phyloP scores from a whole-genome alignment of 805 yeast species.

The Monosporozyma unispora region DNA sequence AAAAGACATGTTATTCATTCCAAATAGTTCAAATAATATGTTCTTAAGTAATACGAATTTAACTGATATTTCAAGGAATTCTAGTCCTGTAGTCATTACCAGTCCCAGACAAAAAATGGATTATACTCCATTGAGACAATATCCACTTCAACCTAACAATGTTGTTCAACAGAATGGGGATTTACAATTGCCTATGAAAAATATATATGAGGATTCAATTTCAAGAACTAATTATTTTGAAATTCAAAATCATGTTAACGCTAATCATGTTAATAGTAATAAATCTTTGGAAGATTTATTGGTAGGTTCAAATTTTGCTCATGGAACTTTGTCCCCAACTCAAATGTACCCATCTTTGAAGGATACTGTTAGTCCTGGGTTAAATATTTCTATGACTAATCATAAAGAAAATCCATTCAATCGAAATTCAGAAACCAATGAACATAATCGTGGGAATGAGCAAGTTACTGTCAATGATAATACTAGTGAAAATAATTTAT shows the following conservation, averaged over 20 bases:
- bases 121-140: not conserved
- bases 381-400: too few relatives aligned
- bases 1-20: not conserved
- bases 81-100: not conserved
- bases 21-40: not conserved
- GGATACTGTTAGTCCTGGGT: too few relatives aligned
- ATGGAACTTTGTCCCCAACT: not conserved
- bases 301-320: too few relatives aligned
- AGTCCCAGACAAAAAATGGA: not conserved
- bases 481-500: not conserved
- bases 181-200: too few relatives aligned
- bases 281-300: not conserved
- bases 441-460: too few relatives aligned
- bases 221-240: not conserved
- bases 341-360: not conserved
- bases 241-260: not conserved
- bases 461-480: too few relatives aligned
- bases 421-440: too few relatives aligned
- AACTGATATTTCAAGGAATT: not conserved
- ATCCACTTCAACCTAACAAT: not conserved
- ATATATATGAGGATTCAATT: not conserved
- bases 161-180: too few relatives aligned
- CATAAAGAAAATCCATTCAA: too few relatives aligned
- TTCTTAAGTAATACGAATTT: not conserved
- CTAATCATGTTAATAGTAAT: not conserved